These are phyloP conservation scores for Eucalyptus urophylla DNA, from an alignment of 345 rosid genomes.

Conservation along the genomic window DNA sequence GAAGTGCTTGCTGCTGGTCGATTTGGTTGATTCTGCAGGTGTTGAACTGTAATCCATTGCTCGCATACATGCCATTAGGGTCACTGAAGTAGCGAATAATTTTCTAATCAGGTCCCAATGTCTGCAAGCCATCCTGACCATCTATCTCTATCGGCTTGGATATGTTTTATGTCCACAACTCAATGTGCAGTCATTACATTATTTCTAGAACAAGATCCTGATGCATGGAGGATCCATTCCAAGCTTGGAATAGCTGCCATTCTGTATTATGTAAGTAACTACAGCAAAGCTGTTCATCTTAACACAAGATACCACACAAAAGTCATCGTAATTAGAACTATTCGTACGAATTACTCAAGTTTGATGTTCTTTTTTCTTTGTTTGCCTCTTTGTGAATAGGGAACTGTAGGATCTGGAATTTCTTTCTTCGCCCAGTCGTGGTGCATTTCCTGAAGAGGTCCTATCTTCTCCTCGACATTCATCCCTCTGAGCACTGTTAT, in stretches of 20 bases:
- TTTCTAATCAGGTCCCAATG: slow-evolving; percentile 35
- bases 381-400: slow-evolving; percentile 5
- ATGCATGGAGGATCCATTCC: slow-evolving; percentile 42
- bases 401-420: slow-evolving; percentile 25
- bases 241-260: slow-evolving; percentile 23
- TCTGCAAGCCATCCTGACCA: slow-evolving; percentile 39
- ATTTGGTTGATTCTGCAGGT: slow-evolving; percentile 67
- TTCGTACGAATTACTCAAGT: not conserved
- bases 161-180: slow-evolving; percentile 56
- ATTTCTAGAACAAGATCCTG: slow-evolving; percentile 26
- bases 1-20: slow-evolving; percentile 59
- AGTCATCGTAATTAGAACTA: not conserved
- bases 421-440: slow-evolving; percentile 54
- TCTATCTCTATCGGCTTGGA: slow-evolving; percentile 57
- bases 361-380: not conserved
- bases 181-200: slow-evolving; percentile 38
- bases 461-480: slow-evolving; percentile 52
- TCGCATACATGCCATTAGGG: not conserved
- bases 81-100: not conserved
- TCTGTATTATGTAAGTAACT: slow-evolving; percentile 24
- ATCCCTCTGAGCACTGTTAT: slow-evolving; percentile 50
- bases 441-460: slow-evolving; percentile 53
- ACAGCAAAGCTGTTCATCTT: not conserved
- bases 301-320: not conserved
- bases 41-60: not conserved